Evolutionary conservation across 2,329 filamentous ascomycete species (phyloP).

Genomic region (Curvularia sp.): DNA sequence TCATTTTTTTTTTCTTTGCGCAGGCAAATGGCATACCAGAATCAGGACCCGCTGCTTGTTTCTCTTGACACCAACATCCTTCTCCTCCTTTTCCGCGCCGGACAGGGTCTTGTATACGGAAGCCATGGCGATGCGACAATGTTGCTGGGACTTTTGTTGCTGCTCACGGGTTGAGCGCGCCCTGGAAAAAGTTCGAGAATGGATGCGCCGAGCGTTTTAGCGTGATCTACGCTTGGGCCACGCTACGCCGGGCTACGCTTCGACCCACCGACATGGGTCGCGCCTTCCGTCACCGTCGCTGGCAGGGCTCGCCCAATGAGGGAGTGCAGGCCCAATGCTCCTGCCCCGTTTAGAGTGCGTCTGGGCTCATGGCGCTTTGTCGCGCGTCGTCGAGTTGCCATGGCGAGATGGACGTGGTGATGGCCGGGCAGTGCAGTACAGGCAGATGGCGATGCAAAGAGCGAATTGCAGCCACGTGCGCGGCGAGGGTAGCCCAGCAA

Average conservation of each 20-base stretch:
- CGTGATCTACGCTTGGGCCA: conserved; percentile 24
- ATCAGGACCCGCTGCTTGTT: conserved; percentile 76
- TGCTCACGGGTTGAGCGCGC: conserved; percentile 20
- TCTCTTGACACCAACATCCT: conserved; percentile 45
- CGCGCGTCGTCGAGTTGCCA: conserved; percentile 2
- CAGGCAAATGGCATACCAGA: conserved; percentile 54
- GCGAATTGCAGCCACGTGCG: background rate
- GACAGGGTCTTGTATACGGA: conserved; percentile 65
- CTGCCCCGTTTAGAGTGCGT: conserved; percentile 16
- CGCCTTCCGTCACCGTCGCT: conserved; percentile 33
- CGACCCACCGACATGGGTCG: conserved; percentile 26
- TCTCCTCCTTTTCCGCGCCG: conserved; percentile 49
- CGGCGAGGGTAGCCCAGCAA: conserved; percentile 4
- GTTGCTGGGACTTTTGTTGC: conserved; percentile 26
- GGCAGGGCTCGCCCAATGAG: conserved; percentile 29
- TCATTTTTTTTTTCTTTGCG: conserved; percentile 3
- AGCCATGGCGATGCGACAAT: conserved; percentile 53
- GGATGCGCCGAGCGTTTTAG: conserved; percentile 35
- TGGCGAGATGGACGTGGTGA: background rate
- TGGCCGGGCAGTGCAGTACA: background rate
- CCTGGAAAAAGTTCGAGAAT: conserved; percentile 36
- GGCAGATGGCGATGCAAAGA: background rate
- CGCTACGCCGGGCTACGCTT: conserved; percentile 8
- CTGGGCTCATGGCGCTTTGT: conserved; percentile 14
- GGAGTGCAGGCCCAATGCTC: conserved; percentile 17